phyloP scores from a whole-genome alignment of 352 stramenopile genomes.

The Globisporangium cystogenes region DNA sequence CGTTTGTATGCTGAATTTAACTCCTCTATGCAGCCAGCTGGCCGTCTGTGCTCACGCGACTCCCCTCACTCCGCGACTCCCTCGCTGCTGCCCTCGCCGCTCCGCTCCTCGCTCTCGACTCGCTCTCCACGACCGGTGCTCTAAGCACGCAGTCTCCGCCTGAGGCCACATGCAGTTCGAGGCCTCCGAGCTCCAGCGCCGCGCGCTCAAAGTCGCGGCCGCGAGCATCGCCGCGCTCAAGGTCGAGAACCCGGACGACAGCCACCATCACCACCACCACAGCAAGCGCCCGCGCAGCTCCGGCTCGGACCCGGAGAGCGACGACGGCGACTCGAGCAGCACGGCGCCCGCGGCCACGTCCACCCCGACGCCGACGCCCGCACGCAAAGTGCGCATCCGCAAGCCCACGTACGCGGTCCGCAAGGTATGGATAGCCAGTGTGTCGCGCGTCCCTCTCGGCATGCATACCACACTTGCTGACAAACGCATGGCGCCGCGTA shows the following conservation, averaged over 20 bases:
- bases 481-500: not conserved
- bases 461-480: not conserved
- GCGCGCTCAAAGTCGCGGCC: constrained; percentile 9
- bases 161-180: not conserved
- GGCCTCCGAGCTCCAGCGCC: constrained; percentile 4
- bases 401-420: constrained; percentile 18
- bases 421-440: constrained; percentile 1
- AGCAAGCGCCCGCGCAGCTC: constrained; percentile 3
- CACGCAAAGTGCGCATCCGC: constrained; percentile 13
- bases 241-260: not conserved
- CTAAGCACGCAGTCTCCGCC: no score
- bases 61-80: no score
- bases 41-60: no score
- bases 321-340: constrained; percentile 13
- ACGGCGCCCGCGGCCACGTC: not conserved
- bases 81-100: no score
- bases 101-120: not conserved
- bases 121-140: no score
- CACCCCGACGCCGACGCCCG: constrained; percentile 1
- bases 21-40: no score
- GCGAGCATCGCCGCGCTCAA: constrained; percentile 10
- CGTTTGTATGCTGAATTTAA: no score
- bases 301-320: constrained; percentile 3
- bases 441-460: no score
- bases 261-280: no score